A percentile compares a stretch with the other conserved stretches of the same genome.
Conservation (phyloP, 2,329 filamentous ascomycete genomes). For the Ophiostoma angusticollis region DNA sequence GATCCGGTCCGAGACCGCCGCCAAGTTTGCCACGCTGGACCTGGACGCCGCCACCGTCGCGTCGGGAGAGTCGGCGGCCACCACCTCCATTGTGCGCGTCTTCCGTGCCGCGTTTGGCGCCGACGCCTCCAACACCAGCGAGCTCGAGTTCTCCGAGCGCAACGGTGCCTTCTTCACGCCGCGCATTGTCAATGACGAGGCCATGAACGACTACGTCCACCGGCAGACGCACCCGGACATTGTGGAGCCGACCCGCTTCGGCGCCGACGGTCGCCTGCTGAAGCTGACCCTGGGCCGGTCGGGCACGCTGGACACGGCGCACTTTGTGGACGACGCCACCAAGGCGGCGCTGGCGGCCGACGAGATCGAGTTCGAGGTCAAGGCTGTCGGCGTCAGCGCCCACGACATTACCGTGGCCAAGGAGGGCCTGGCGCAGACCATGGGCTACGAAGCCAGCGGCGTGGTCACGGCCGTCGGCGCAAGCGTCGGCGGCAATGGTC, state of each 20-base stretch:
- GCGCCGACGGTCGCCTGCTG: slow-evolving; percentile 21
- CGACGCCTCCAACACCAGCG: slow-evolving; percentile 20
- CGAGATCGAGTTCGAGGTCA: slow-evolving; percentile 31
- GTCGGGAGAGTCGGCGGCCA: slow-evolving; percentile 15
- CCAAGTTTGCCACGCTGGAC: slow-evolving; percentile 32
- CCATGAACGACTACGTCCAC: slow-evolving; percentile 31
- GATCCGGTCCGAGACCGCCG: slow-evolving; percentile 32
- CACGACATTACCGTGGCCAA: slow-evolving; percentile 33
- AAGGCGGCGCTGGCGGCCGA: slow-evolving; percentile 19
- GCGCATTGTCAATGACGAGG: slow-evolving; percentile 26
- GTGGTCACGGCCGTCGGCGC: slow-evolving; percentile 19
- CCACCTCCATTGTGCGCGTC: slow-evolving; percentile 19
- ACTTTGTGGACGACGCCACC: slow-evolving; percentile 26
- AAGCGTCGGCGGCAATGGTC: slow-evolving; percentile 10
- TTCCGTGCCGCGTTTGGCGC: slow-evolving; percentile 25
- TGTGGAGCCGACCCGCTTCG: slow-evolving; percentile 28
- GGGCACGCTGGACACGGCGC: slow-evolving; percentile 27
- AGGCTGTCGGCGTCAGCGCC: slow-evolving; percentile 29
- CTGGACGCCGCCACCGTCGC: slow-evolving; percentile 23
- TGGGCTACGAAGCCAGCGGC: slow-evolving; percentile 29
- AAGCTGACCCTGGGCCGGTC: slow-evolving; percentile 27
- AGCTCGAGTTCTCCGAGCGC: slow-evolving; percentile 32
- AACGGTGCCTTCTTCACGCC: slow-evolving; percentile 26
- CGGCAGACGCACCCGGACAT: slow-evolving; percentile 26
- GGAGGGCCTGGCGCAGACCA: slow-evolving; percentile 24